phyloP scores from a whole-genome alignment of 2,329 filamentous ascomycete genomes.

The Nothophoma quercina region DNA sequence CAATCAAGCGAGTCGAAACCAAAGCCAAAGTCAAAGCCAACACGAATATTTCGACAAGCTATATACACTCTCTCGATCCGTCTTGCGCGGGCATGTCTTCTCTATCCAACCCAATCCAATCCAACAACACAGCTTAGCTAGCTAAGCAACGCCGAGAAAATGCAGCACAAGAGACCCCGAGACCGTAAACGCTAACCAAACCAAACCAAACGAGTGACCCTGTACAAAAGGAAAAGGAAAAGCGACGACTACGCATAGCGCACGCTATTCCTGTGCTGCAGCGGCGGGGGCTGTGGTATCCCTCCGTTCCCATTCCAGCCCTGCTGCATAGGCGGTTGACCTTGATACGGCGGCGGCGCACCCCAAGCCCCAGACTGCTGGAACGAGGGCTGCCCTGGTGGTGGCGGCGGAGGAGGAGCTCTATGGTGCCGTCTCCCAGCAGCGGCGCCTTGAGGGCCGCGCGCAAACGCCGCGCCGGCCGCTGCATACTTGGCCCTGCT shows the following conservation, averaged over 20 bases:
- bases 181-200: not conserved
- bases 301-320: slow-evolving; percentile 7
- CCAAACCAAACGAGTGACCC: not conserved
- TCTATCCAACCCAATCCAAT: no score
- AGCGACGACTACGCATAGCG: slow-evolving; percentile 23
- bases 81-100: no score
- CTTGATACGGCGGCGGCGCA: slow-evolving; percentile 9
- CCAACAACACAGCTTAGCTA: no score
- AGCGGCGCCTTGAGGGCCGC: not conserved
- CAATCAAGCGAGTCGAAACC: no score
- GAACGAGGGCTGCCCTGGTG: not conserved
- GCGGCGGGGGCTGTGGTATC: slow-evolving; percentile 20
- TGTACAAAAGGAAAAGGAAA: not conserved
- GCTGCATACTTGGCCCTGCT: slow-evolving; percentile 33
- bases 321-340: no score
- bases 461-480: slow-evolving; percentile 17
- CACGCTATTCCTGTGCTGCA: slow-evolving; percentile 22
- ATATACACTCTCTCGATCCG: no score
- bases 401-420: not conserved
- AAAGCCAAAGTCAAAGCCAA: no score
- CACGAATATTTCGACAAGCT: no score
- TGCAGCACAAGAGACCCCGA: no score
- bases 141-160: not conserved
- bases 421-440: not conserved
- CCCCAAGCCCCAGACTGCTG: not conserved